Evolutionary conservation across 352 stramenopile genomes (phyloP).

Genomic region (Pythium folliculosum): DNA sequence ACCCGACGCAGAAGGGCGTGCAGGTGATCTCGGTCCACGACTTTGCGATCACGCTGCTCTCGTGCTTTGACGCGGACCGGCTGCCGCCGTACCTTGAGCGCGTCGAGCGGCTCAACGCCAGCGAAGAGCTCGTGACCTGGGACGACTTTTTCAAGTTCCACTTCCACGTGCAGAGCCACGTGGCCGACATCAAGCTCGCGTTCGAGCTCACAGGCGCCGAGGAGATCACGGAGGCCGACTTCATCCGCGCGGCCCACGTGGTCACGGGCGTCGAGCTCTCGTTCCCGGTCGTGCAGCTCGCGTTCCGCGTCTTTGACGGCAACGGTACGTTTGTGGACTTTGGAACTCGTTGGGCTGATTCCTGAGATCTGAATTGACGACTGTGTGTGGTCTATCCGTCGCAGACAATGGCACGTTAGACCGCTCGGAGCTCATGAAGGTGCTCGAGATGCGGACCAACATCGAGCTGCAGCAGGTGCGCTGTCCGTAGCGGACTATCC

Average conservation of each 20-base stretch:
- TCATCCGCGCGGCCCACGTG: conserved; percentile 64
- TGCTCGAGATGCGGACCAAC: conserved; percentile 62
- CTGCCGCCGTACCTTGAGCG: conserved; percentile 58
- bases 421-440: conserved; percentile 64
- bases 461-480: conserved; percentile 54
- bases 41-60: conserved; percentile 77
- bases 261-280: conserved; percentile 69
- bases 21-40: conserved; percentile 70
- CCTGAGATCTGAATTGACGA: background rate
- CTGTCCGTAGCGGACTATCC: background rate
- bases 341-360: background rate
- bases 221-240: conserved; percentile 77
- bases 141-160: conserved; percentile 77
- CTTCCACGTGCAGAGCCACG: conserved; percentile 68
- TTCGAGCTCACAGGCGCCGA: conserved; percentile 66
- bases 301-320: conserved; percentile 75
- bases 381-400: background rate
- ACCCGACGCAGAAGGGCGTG: conserved; percentile 41
- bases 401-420: conserved; percentile 68
- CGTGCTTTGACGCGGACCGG: conserved; percentile 70
- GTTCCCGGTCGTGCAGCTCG: conserved; percentile 68
- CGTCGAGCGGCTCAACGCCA: conserved; percentile 57
- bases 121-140: conserved; percentile 66
- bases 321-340: conserved; percentile 38
- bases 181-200: conserved; percentile 71